These are phyloP conservation scores for Sisymbrium irio DNA, from an alignment of 345 rosid genomes.

Conservation along the genomic window DNA sequence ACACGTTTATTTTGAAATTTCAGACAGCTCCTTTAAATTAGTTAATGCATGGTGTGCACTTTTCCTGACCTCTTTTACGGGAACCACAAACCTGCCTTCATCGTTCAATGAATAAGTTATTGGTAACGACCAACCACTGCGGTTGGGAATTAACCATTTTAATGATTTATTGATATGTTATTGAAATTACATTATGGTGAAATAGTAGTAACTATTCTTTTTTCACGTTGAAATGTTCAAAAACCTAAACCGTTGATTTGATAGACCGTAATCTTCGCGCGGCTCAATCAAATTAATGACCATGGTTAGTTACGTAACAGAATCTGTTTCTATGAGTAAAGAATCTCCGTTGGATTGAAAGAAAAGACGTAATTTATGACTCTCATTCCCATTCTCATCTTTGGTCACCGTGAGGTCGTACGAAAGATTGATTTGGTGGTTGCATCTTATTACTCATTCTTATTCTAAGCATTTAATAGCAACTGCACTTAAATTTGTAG, in stretches of 20 bases:
- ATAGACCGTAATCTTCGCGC: not conserved
- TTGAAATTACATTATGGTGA: too few species aligned
- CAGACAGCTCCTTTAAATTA: slow-evolving; percentile 20
- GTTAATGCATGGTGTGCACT: slow-evolving; percentile 25
- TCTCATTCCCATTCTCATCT: slow-evolving; percentile 1
- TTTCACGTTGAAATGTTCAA: not conserved
- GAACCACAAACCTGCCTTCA: not conserved
- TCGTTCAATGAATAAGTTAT: slow-evolving; percentile 18
- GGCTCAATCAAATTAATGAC: not conserved
- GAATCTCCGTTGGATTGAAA: not conserved
- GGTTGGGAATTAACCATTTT: not conserved
- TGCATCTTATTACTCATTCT: slow-evolving; percentile 12
- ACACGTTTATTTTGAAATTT: not conserved
- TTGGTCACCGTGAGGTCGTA: not conserved
- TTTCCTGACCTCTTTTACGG: not conserved
- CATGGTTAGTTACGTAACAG: not conserved
- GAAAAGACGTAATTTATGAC: slow-evolving; percentile 6
- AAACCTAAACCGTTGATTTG: not conserved
- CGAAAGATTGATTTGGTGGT: slow-evolving; percentile 14
- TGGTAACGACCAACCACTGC: slow-evolving; percentile 24
- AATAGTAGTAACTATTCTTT: too few species aligned
- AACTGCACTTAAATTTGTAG: not conserved
- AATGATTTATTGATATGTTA: not conserved
- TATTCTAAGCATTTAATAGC: slow-evolving; percentile 6
- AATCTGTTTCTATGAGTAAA: not conserved